Evolutionary conservation across 108 stramenopile genomes (phyloP), one percentile per base, ranked within the genome.

Genomic region (Licmophora abbreviata): DNA sequence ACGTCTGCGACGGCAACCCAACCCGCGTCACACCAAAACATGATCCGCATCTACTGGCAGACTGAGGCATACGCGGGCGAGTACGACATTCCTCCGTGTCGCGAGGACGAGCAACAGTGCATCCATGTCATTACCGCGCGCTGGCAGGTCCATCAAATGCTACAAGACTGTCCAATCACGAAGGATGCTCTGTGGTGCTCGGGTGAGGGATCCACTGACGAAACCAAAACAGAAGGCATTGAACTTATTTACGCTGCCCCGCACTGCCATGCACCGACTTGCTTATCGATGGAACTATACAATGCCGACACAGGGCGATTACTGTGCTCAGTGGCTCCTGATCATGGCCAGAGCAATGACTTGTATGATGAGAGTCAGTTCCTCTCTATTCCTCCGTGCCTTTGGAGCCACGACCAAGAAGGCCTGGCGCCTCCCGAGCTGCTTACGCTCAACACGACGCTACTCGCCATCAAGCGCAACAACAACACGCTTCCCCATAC

Each of bases 211-310:
- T 50, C 48, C 29, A 35, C 24, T 1, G 47, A 65, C 15, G 58
- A 18, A 7, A 48, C 51, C 15, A 21, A 29, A 14, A 48, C 48
- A 7, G 36, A 20, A 4, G 69, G 69, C 11, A 54, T 71, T 17
- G 23, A 71, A 47, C 33, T 71, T 14, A 64, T 71, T 18, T 65
- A 71, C 35, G 63, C 62, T 9, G 63, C 34, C 3, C 69, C 69
- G 4, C 69, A 71, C 29, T 71, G 69, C 30, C 69, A 71, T 34
- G 69, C 69, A 0, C 69, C 63, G 4, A 24, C 51, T 1, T 71
- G 69, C 32, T 14, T 71, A 18, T 64, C 63, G 10, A 63, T 64
- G 69, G 69, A 71, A 29, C 45, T 71, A 12, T 71, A 71, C 45
- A 71, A 71, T 59, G 69, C 56, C 4, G 69, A 71, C 34, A 71